These are phyloP conservation scores for Coccomyxa sp. DNA, from an alignment of 139 green algal species.

Conservation along the genomic window DNA sequence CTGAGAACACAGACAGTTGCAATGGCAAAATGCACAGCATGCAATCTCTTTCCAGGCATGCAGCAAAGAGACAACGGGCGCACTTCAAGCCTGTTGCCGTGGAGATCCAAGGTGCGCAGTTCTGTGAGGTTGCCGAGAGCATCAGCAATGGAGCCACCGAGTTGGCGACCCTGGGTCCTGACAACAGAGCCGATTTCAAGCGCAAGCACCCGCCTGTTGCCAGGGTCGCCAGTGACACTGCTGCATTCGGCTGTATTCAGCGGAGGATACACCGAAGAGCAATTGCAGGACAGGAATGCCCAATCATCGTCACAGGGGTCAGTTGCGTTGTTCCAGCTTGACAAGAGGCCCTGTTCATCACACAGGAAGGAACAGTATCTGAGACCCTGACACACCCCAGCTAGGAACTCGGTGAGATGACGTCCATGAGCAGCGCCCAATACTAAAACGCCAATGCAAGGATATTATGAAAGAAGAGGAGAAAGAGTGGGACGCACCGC, in stretches of 20 bases:
- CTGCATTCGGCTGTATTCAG: not conserved
- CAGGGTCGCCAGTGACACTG: not conserved
- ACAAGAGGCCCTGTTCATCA: constrained; percentile 19
- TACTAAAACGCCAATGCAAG: too few relatives aligned
- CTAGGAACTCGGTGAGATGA: too few relatives aligned
- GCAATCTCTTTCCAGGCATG: not conserved
- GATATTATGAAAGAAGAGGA: too few relatives aligned
- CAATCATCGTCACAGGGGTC: constrained; percentile 40
- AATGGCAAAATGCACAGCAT: not conserved
- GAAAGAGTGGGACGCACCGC: not conserved
- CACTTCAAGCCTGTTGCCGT: constrained; percentile 27
- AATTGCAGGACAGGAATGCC: constrained; percentile 19
- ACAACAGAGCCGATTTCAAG: constrained; percentile 29
- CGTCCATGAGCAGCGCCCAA: too few relatives aligned
- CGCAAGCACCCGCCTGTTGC: not conserved
- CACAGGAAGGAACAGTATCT: too few relatives aligned
- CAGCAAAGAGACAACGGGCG: not conserved
- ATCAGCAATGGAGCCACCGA: constrained; percentile 20
- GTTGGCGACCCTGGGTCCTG: constrained; percentile 21
- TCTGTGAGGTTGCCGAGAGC: constrained; percentile 18
- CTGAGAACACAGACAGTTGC: not conserved
- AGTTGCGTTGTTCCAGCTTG: constrained; percentile 19
- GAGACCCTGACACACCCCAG: too few relatives aligned
- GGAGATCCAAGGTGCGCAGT: constrained; percentile 33
- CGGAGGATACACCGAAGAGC: not conserved